These are phyloP conservation scores for Begonia loranthoides DNA, from an alignment of 306 rosid genomes.

Conservation along the genomic window DNA sequence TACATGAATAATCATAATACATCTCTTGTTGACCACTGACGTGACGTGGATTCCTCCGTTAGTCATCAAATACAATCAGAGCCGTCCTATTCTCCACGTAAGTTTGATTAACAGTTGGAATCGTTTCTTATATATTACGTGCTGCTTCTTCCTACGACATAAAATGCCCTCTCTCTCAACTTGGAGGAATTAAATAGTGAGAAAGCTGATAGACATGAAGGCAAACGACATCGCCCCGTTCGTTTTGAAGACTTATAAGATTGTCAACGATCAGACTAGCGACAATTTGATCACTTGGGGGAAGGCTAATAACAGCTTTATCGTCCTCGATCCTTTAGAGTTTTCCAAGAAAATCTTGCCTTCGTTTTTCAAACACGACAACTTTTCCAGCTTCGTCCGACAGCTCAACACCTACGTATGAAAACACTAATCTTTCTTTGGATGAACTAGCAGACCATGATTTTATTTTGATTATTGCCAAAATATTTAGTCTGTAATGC, in stretches of 20 bases:
- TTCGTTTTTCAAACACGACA: slow-evolving; percentile 82
- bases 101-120: too few species aligned
- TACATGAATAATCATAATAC: too few species aligned
- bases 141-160: too few species aligned
- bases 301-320: slow-evolving; percentile 64
- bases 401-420: slow-evolving; percentile 88
- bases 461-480: background rate
- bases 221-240: slow-evolving; percentile 59
- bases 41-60: too few species aligned
- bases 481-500: background rate
- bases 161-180: too few species aligned
- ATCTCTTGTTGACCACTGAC: too few species aligned
- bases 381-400: slow-evolving; percentile 87
- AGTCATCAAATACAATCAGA: too few species aligned
- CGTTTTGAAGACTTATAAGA: slow-evolving; percentile 76
- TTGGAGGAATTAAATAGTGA: too few species aligned
- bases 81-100: too few species aligned
- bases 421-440: background rate
- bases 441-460: too few species aligned
- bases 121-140: too few species aligned
- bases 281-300: slow-evolving; percentile 69
- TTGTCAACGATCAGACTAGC: slow-evolving; percentile 67
- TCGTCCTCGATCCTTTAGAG: slow-evolving; percentile 62
- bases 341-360: slow-evolving; percentile 62
- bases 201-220: slow-evolving; percentile 21